Percentiles rank a stretch among this genome's conserved stretches.
phyloP scores from a whole-genome alignment of 2,329 filamentous ascomycete genomes.

The Apiospora hydei region DNA sequence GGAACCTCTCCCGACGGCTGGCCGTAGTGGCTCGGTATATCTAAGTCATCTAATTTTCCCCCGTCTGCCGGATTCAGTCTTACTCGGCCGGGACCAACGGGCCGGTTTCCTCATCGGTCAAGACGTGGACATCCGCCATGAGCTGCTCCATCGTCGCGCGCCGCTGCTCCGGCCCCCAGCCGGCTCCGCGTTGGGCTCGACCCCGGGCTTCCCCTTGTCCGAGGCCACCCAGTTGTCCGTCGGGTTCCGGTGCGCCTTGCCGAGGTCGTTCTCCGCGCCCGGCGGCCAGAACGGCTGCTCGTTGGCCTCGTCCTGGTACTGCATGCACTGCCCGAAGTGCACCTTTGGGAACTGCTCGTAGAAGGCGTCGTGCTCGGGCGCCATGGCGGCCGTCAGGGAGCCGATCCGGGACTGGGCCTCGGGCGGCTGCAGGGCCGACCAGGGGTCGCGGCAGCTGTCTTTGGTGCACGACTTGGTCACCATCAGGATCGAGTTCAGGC shows the following conservation, averaged over 20 bases:
- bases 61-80: no score
- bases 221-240: neutral
- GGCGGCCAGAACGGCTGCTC: neutral
- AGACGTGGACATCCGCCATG: neutral
- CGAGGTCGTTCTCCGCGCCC: neutral
- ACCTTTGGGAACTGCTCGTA: constrained; percentile 40
- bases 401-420: constrained; percentile 57
- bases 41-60: no score
- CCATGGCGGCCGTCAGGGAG: constrained; percentile 56
- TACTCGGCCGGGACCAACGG: neutral
- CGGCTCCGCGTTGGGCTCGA: neutral
- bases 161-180: neutral
- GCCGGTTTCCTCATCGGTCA: neutral
- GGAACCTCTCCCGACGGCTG: neutral
- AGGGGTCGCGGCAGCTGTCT: constrained; percentile 33
- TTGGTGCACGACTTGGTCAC: constrained; percentile 38
- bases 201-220: neutral
- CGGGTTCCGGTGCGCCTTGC: neutral
- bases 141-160: neutral
- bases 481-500: constrained; percentile 38
- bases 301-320: constrained; percentile 25
- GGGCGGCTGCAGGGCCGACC: constrained; percentile 24
- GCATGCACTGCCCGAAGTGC: constrained; percentile 27
- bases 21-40: neutral
- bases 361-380: constrained; percentile 51